Base-by-base conservation (phyloP, 139 green algal species). In the Coelastrella sp. region DNA sequence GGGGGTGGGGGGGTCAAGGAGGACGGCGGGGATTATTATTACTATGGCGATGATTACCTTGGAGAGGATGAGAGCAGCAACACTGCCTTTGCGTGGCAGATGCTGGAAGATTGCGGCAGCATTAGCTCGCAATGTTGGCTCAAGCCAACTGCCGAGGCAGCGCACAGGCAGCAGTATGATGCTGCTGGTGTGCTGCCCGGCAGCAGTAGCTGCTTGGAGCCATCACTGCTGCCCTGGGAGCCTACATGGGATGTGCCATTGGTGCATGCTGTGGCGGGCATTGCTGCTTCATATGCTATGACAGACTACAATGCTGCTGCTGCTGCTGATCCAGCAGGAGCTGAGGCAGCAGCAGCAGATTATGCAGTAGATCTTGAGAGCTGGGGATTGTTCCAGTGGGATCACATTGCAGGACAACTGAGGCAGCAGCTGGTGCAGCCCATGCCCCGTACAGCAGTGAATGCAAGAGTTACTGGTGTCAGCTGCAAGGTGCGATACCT, bases 91-190 rank as follows among this genome's bases (percentile, higher is more conserved):
- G 63, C 35, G 8, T 87, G 78, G 78, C 87, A 73, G 78, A 58
- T 73, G 65, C 49, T 87, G 27, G 87, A 91, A 24, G 87, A 91
- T 60, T 24, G 60, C 1, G 78, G 60, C 22, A 72, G 25, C 17
- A 76, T 76, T 5, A 82, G 87, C 65, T 82, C 63, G n/a, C 87
- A 76, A 11, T 91, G 78, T 66, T 91, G 87, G 87, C 87, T 90
- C 20, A 49, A 25, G 20, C 66, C 83, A 9, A 27, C 83, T 57
- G 72, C 85, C 6, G 83, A 60, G 25, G 84, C 57, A 56, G 70
- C 61, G 75, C 6, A 59, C 8, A 24, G 24, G 17, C 68, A 76
- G 68, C 70, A 75, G 56, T 49, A 75, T 24, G 84, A 70, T 25
- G 84, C 84, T 68, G 68, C 25, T 56, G 15, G 35, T 15, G 8